Evolutionary conservation across 768 basidiomycete species (phyloP), one percentile per base, ranked within the genome.

Genomic region (Lactarius quietus): DNA sequence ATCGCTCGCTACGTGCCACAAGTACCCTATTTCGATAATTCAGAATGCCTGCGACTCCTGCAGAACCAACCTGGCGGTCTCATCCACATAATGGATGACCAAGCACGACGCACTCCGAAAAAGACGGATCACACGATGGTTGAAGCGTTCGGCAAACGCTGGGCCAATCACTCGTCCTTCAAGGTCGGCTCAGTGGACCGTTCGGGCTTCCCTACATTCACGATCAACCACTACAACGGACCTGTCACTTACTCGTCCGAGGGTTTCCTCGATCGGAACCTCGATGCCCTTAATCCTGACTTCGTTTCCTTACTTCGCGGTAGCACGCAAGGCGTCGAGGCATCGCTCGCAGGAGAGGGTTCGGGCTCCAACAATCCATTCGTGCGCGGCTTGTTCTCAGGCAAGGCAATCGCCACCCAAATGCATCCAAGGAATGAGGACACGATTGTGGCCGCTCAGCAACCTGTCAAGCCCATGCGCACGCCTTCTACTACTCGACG

Each of bases 21-120:
- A 35, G 78, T 92, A 0, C 84, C 88, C 0, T 95, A 90, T 79
- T 93, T 93, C 74, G 93, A 96, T 77, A 98, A 98, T 74, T 75
- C 88, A 12, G 95, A 98, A 73, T 94, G 92, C 70, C 76, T 98
- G 35, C 85, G 93, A 9, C 80, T 99, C 35, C 78, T 98, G 48
- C 89, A 94, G 73, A 89, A 93, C 72, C 81, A 80, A 61, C 94
- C 92, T 1, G 95, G 95, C 12, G 97, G 97, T 2, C 80, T 99
- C 36, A 87, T 98, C 60, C 93, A 96, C 72, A 98, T 98, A 75
- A 93, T 98, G 90, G 95, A 98, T 73, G 96, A 98, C 73, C 95
- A 97, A 75, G 91, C 95, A 1, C 83, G 90, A 15, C 82, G 91
- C 43, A 83, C 84, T 63, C 88, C 86, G 65, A 95, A 94, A 78